These are phyloP conservation scores for Psilocybe tampanensis DNA, from an alignment of 768 basidiomycete genomes.

Conservation along the genomic window DNA sequence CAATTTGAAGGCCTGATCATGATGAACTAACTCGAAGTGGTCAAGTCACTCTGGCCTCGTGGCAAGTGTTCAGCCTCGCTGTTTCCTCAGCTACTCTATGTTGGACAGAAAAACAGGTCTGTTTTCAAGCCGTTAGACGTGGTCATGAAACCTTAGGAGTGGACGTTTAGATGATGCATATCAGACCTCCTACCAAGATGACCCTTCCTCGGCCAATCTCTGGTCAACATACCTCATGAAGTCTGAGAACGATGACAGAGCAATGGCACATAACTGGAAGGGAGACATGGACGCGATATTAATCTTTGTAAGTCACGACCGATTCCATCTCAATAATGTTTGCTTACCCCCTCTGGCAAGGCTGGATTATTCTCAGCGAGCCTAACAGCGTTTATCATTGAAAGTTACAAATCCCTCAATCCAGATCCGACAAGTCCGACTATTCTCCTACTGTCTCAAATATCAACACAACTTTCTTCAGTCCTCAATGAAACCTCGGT, in stretches of 20 bases:
- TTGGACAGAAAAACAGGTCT: slow-evolving; percentile 9
- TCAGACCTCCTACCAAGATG: slow-evolving; percentile 28
- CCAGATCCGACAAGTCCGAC: slow-evolving; percentile 29
- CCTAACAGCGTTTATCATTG: slow-evolving; percentile 41
- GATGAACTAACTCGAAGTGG: no score
- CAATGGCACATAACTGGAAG: slow-evolving; percentile 38
- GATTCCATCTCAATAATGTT: neutral
- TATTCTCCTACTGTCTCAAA: slow-evolving; percentile 31
- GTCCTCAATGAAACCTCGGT: slow-evolving; percentile 18
- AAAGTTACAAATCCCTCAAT: slow-evolving; percentile 36
- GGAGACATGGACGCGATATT: slow-evolving; percentile 43
- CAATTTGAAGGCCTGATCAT: no score
- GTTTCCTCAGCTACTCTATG: neutral
- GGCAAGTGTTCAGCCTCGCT: neutral
- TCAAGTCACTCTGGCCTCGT: neutral
- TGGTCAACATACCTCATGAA: slow-evolving; percentile 40
- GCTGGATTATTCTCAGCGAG: slow-evolving; percentile 44
- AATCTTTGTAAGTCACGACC: slow-evolving; percentile 33
- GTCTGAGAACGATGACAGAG: slow-evolving; percentile 34
- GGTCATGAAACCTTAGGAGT: neutral
- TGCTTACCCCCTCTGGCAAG: slow-evolving; percentile 15
- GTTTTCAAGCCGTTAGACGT: neutral
- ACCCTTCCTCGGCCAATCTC: slow-evolving; percentile 38
- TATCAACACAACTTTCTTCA: slow-evolving; percentile 30
- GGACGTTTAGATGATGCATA: slow-evolving; percentile 10